Base-by-base conservation (phyloP, 768 basidiomycete species). In the Hericium erinaceus region DNA sequence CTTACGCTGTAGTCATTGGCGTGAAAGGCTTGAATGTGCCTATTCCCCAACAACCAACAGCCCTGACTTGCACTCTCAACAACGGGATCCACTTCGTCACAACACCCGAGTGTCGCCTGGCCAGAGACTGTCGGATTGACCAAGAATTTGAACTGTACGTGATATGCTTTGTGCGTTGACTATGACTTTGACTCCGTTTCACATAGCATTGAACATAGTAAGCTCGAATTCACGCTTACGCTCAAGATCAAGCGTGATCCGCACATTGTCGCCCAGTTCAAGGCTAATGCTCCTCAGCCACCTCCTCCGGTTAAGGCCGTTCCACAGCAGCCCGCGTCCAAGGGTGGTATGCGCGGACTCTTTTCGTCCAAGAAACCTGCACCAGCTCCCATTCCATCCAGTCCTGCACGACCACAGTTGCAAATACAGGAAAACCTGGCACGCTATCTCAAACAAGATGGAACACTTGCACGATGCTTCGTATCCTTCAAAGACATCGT, bases 81-180 rank as follows among this genome's bases (percentile, higher is more conserved):
- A 98, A 98, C 65, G 95, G 94, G 8, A 95, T 98, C 52, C 94
- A 97, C 70, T 94, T 88, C 61, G 95, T 98, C 39, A 91, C 89
- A 4, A 97, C 92, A 8, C 92, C 89, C 1, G 88, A 90, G 65
- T 81, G 77, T 55, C 74, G 76, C n/a, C 68, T 94, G 2, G 74
- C 69, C 28, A 66, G 69, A 44, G 82, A 87, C 50, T 79, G 80
- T 54, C 75, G 77, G 11, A 87, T 95, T 56, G 85, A 90, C 50
- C 91, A 93, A 68, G 92, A 95, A 68, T 95, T 95, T 64, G 92
- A 95, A 65, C 74, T 95, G 91, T 93, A 68, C 52, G 90, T 77
- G 4, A 11, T 18, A 16, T 5, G 52, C 40, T 46, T 6, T 9
- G 2, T 39, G 8, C 26, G 33, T 7, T 41, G 58, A 33, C 2